Percentiles rank a stretch among this genome's conserved stretches.
These are phyloP conservation scores for Nakazawaea wickerhamii DNA, from an alignment of 805 yeast species.

Conservation along the genomic window DNA sequence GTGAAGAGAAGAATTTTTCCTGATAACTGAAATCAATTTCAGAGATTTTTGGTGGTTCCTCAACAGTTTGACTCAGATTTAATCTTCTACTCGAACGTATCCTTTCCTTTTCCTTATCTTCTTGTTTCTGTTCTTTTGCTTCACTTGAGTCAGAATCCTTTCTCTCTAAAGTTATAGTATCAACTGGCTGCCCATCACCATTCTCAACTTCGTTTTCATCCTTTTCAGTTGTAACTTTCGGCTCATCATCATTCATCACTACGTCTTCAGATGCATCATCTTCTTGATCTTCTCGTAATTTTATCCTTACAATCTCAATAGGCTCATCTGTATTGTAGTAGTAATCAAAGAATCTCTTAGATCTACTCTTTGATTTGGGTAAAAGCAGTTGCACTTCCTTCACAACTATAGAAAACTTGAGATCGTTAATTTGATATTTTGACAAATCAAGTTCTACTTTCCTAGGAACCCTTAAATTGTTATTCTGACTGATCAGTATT, in stretches of 20 bases:
- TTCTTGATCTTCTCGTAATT: conserved; percentile 15
- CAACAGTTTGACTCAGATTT: conserved; percentile 5
- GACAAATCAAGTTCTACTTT: conserved; percentile 13
- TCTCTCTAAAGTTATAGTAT: conserved; percentile 21
- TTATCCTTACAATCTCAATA: conserved; percentile 38
- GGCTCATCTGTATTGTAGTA: conserved; percentile 46
- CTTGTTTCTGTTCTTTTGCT: conserved; percentile 3
- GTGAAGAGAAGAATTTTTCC: conserved; percentile 1
- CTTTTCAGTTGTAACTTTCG: conserved; percentile 18
- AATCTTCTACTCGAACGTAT: conserved; percentile 37
- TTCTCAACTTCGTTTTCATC: conserved; percentile 13
- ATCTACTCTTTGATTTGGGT: conserved; percentile 37
- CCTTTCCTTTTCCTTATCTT: conserved; percentile 20
- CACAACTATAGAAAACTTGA: conserved; percentile 14
- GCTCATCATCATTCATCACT: conserved; percentile 13
- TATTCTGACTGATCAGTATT: conserved; percentile 22
- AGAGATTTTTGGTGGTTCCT: conserved; percentile 3
- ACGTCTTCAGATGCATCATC: conserved; percentile 13
- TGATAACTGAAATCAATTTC: conserved; percentile 11
- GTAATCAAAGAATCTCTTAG: conserved; percentile 40
- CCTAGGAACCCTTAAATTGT: conserved; percentile 17
- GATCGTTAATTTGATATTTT: conserved; percentile 10
- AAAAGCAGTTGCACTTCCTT: conserved; percentile 21
- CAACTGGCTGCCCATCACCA: conserved; percentile 14
- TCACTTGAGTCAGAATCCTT: conserved; percentile 6